These are phyloP conservation scores for Citrus cavaleriei DNA, from an alignment of 345 rosid species.

Conservation along the genomic window DNA sequence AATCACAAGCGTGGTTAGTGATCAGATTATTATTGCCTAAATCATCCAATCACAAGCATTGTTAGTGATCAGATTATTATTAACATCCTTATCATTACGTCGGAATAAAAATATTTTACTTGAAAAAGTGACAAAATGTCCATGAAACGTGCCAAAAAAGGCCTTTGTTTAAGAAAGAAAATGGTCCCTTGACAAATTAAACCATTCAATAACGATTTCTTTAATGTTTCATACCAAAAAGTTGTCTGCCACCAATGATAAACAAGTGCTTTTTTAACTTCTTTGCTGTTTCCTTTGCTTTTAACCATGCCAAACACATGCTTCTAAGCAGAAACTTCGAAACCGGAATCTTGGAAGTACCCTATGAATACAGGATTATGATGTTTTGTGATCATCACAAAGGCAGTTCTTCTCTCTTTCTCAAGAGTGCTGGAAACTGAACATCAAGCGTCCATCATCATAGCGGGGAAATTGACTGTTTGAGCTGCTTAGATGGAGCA, in stretches of 20 bases:
- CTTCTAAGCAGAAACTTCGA: too few relatives aligned
- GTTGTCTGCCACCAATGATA: neutral
- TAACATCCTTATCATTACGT: neutral
- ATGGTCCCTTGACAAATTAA: neutral
- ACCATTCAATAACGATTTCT: neutral
- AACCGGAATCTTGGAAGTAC: too few relatives aligned
- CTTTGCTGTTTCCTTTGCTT: neutral
- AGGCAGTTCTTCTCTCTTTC: neutral
- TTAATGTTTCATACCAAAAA: neutral
- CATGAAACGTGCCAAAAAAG: neutral
- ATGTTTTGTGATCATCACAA: neutral
- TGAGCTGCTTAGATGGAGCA: neutral
- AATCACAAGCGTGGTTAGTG: neutral
- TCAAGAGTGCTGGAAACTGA: neutral
- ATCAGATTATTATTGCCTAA: neutral
- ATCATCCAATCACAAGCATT: neutral
- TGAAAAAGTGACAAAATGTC: too few relatives aligned
- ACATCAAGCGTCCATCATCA: neutral
- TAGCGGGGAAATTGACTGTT: neutral
- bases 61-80: neutral
- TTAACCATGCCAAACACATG: neutral
- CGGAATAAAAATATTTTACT: too few relatives aligned
- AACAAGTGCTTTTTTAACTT: too few relatives aligned
- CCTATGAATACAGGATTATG: neutral
- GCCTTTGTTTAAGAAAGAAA: neutral